phyloP scores from a whole-genome alignment of 225 moss, liverwort and hornwort species.

The Antitrichia curtipendula region DNA sequence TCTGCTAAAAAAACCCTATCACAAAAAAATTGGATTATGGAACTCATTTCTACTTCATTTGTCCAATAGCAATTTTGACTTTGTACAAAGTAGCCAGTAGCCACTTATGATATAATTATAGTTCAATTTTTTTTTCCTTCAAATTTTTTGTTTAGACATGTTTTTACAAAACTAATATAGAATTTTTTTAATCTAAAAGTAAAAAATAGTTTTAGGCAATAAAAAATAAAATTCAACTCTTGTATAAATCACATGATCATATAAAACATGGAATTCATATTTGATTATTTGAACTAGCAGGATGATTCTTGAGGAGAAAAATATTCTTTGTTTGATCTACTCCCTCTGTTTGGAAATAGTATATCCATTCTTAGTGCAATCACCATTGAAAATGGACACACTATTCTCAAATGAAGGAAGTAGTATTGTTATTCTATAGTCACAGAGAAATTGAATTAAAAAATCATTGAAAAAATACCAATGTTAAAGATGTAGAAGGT shows the following conservation, averaged over 20 bases:
- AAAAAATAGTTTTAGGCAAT: neutral
- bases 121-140: neutral
- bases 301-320: neutral
- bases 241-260: neutral
- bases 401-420: no score
- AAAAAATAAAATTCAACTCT: neutral
- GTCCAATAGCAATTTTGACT: neutral
- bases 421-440: accelerated
- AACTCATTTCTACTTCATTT: neutral
- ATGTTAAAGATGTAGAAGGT: neutral
- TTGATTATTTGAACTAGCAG: neutral
- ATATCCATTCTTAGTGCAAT: no score
- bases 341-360: no score
- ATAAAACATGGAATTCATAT: neutral
- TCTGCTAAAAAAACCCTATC: accelerated
- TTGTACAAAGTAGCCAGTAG: neutral
- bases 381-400: no score
- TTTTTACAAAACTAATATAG: neutral
- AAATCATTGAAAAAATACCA: neutral
- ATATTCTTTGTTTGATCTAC: neutral
- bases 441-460: neutral
- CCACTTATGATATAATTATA: no score
- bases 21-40: accelerated
- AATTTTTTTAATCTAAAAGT: accelerated
- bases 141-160: neutral